Percentiles rank a stretch among this genome's conserved stretches.
phyloP scores from a whole-genome alignment of 2,329 filamentous ascomycete species.

The Fusarium denticulatum region DNA sequence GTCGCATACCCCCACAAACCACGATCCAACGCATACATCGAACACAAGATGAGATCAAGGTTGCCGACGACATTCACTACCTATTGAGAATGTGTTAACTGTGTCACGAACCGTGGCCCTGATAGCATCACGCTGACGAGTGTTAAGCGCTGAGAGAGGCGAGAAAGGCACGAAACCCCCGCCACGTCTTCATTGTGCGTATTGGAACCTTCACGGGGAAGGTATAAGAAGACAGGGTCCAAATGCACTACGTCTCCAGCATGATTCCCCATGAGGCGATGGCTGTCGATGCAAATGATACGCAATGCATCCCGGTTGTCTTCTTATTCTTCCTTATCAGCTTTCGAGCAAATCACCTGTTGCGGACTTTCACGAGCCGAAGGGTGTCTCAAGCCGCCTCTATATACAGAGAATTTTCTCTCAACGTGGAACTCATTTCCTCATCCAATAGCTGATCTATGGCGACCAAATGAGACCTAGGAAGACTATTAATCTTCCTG shows the following conservation, averaged over 20 bases:
- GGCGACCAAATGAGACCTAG: background rate
- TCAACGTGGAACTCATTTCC: too few species aligned
- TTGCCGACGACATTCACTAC: accelerated
- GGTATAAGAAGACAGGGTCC: background rate
- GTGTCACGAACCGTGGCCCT: background rate
- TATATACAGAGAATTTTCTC: background rate
- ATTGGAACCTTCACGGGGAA: background rate
- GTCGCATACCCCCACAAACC: constrained; percentile 51
- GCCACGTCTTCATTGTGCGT: background rate
- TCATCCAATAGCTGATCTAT: background rate
- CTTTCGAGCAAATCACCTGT: background rate
- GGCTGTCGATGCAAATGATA: background rate
- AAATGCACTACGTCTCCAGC: background rate
- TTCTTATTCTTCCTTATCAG: background rate
- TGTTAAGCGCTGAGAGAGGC: background rate
- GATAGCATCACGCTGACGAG: background rate
- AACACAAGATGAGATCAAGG: constrained; percentile 57
- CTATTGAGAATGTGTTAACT: background rate
- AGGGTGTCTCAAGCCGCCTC: background rate
- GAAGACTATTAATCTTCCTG: background rate
- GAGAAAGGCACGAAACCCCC: background rate
- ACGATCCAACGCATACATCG: constrained; percentile 67
- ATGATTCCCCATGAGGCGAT: accelerated
- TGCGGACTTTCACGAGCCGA: accelerated
- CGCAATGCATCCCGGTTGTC: background rate